Evolutionary conservation across 1,284 basidiomycete species (phyloP).

Genomic region (Anthracocystis setariae): DNA sequence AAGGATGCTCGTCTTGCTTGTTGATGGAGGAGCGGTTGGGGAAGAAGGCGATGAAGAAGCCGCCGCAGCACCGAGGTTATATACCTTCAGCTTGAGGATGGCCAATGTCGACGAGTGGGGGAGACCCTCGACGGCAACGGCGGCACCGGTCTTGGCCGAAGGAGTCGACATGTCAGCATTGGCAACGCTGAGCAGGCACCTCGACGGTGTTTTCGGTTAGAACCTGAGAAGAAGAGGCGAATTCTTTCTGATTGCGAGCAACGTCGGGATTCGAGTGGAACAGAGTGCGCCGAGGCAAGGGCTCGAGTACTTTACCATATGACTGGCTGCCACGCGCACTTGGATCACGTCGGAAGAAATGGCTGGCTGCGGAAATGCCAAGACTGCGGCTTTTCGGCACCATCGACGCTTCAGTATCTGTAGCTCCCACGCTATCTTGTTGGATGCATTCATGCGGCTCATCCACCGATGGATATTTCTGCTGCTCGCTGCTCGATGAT

Average conservation of each 20-base stretch:
- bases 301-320: too few relatives aligned
- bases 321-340: constrained; percentile 9
- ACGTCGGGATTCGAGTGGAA: neutral
- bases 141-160: constrained; percentile 33
- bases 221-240: neutral
- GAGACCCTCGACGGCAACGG: constrained; percentile 10
- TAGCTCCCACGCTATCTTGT: neutral
- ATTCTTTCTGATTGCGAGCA: constrained; percentile 25
- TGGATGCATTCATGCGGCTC: too few relatives aligned
- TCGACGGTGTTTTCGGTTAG: constrained; percentile 7
- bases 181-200: constrained; percentile 6
- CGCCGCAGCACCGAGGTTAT: constrained; percentile 36
- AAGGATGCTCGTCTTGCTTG: constrained; percentile 4
- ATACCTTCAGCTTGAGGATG: constrained; percentile 21
- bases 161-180: constrained; percentile 10
- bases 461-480: too few relatives aligned
- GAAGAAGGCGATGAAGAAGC: constrained; percentile 38
- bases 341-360: constrained; percentile 2
- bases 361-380: constrained; percentile 19
- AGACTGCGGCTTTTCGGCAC: constrained; percentile 31
- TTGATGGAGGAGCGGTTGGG: constrained; percentile 8
- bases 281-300: too few relatives aligned
- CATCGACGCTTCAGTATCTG: constrained; percentile 2
- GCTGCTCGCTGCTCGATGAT: too few relatives aligned
- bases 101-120: neutral